Evolutionary conservation across 73 alveolate species (phyloP).

Genomic region (Effrenium voratum): DNA sequence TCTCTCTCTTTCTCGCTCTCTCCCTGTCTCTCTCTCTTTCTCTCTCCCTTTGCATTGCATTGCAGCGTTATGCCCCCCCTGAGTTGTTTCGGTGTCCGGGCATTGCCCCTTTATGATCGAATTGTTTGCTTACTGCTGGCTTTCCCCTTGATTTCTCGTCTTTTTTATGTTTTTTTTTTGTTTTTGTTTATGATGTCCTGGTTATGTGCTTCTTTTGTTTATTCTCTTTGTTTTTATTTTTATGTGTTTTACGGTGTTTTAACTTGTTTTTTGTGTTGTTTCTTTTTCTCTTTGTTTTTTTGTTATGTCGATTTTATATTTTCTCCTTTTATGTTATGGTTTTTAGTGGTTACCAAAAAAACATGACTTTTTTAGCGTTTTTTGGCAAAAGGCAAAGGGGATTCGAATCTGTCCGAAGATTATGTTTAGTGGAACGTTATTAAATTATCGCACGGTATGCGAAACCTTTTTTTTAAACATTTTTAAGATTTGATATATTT

Average conservation of each 20-base stretch:
- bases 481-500: background rate
- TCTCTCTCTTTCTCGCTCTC: background rate
- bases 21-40: background rate
- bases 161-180: background rate
- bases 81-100: background rate
- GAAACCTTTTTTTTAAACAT: background rate
- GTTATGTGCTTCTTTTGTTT: background rate
- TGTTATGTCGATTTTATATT: background rate
- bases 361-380: background rate
- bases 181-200: background rate
- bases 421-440: background rate
- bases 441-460: background rate
- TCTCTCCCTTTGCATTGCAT: background rate
- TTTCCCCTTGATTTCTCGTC: background rate
- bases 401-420: background rate
- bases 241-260: background rate
- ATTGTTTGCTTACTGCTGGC: no score
- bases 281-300: background rate
- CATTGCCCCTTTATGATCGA: background rate
- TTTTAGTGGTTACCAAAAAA: background rate
- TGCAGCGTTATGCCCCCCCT: background rate
- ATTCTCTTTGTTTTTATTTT: background rate
- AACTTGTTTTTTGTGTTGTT: background rate
- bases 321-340: background rate
- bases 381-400: background rate